phyloP scores from a whole-genome alignment of 306 rosid species.

The Cyclanthera cordifolia region DNA sequence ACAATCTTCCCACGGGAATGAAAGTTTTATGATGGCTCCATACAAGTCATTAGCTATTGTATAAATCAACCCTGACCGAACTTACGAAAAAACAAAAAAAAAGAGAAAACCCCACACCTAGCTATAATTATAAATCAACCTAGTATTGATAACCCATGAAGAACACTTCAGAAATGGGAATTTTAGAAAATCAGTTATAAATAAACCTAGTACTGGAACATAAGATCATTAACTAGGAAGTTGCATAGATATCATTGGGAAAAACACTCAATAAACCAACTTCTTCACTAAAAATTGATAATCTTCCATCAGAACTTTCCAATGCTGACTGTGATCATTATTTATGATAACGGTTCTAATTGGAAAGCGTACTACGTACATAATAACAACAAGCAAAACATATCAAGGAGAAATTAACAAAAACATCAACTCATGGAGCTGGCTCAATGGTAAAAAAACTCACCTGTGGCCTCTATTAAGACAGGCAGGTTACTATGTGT shows the following conservation, averaged over 20 bases:
- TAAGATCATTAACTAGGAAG: background rate
- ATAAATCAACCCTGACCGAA: background rate
- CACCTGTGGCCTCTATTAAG: constrained; percentile 42
- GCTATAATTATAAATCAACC: too few relatives aligned
- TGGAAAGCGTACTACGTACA: background rate
- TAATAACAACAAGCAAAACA: background rate
- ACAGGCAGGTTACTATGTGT: constrained; percentile 48
- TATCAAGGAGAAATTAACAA: background rate
- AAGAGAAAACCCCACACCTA: too few relatives aligned
- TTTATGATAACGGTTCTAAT: background rate
- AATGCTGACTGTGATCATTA: background rate
- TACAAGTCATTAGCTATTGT: background rate
- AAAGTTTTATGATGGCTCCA: too few relatives aligned
- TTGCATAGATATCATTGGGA: too few relatives aligned
- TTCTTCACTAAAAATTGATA: background rate
- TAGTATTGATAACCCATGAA: background rate
- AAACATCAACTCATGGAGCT: background rate
- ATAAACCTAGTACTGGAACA: background rate
- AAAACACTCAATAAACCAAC: background rate
- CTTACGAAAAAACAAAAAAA: background rate
- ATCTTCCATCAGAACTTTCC: background rate
- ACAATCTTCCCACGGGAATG: background rate
- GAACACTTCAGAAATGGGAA: background rate
- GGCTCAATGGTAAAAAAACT: constrained; percentile 13
- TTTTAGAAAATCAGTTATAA: background rate